phyloP scores from a whole-genome alignment of 345 rosid species.

The Dimocarpus longan region DNA sequence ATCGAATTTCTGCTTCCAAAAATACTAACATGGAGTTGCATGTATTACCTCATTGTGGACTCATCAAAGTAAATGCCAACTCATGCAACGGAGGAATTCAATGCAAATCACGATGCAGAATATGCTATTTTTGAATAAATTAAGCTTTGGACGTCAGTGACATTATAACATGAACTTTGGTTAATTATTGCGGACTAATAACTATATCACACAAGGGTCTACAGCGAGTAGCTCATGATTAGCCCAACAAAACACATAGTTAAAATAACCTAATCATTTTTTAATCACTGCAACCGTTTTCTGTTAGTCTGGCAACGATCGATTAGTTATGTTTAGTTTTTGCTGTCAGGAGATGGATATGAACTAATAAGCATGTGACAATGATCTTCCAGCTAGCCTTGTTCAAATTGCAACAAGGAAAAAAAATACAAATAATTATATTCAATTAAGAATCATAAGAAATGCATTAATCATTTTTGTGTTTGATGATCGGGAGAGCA shows the following conservation, averaged over 20 bases:
- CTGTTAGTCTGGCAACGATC: constrained; percentile 26
- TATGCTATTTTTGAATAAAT: neutral
- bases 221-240: constrained; percentile 11
- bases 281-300: constrained; percentile 23
- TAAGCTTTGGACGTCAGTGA: neutral
- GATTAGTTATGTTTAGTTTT: constrained; percentile 11
- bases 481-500: neutral
- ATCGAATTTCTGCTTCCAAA: constrained; percentile 1
- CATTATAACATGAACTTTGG: neutral
- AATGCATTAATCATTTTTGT: constrained; percentile 1
- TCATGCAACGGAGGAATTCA: constrained; percentile 9
- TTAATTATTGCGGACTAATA: constrained; percentile 14
- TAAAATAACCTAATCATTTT: constrained; percentile 1
- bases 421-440: constrained; percentile 1
- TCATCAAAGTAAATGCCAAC: constrained; percentile 18
- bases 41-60: constrained; percentile 4
- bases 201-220: neutral
- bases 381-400: constrained; percentile 9
- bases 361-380: constrained; percentile 18
- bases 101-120: constrained; percentile 17
- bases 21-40: neutral
- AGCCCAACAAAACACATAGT: neutral
- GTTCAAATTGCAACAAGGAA: neutral
- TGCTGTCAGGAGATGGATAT: constrained; percentile 4
- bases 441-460: neutral